Base-by-base conservation (phyloP, 306 rosid species). In the Phaseolus lunatus region DNA sequence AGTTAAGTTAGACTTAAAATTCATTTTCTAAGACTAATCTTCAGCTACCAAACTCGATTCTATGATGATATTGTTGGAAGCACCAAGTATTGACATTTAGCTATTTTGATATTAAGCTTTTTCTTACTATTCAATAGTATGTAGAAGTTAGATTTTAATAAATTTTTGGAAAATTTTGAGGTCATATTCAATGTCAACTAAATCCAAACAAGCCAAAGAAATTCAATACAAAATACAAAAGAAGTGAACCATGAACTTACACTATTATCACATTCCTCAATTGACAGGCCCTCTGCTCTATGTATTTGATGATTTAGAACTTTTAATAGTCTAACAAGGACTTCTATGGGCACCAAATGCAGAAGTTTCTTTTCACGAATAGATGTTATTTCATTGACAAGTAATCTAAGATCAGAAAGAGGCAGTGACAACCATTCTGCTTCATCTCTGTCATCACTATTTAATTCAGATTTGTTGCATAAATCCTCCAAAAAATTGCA, bases 231-330 rank as follows among this genome's bases (percentile, higher is more conserved):
- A 31, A 73, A 67, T 41, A 57, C 33, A 50, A 62, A 72, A 29
- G 26, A 76, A 52, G 48, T 63, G 20, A 58, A 66, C 76, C 52
- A 22, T 73, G 62, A 79, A 80, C 98, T 86, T 85, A 96, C 99
- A 80, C 39, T 33, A 33, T 85, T 89, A 69, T 94, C 97, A 62
- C 83, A 92, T 70, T 91, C 97, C 83, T 81, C 93, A 53, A 92
- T 86, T 16, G 97, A 87, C 86, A 96, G 86, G 84, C 99, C 99
- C 85, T 96, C 99, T 58, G 98, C 94, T 81, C 94, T 85, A 82
- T 96, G 99, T 82, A 96, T 91, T 76, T 92, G 99, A 91, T 92
- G 90, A 86, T 96, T 97, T 76, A 96, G 85, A 83, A 91, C 92
- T 81, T 86, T 92, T 79, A 96, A 83, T 70, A 96, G 64, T 82